Conservation (phyloP, 2,329 filamentous ascomycete species). For the Sclerotinia sclerotiorum region DNA sequence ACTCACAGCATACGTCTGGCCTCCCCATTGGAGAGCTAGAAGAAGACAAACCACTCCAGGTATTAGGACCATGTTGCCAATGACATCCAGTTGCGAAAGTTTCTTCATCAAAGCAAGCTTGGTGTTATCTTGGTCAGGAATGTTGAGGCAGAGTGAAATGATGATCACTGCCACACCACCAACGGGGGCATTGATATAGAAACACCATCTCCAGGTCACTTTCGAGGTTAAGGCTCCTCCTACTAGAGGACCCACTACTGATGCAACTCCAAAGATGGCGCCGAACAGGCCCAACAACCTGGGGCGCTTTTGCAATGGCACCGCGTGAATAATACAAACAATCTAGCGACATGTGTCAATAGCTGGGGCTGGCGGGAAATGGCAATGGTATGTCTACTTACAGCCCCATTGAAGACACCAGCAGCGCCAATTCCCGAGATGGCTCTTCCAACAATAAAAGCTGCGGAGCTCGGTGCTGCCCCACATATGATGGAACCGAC, state of each 20-base stretch:
- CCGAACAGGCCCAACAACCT: slow-evolving; percentile 6
- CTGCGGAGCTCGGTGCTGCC: slow-evolving; percentile 2
- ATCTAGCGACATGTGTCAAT: not conserved
- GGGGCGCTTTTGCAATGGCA: slow-evolving; percentile 9
- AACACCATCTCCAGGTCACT: slow-evolving; percentile 11
- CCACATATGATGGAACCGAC: not conserved
- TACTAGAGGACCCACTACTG: slow-evolving; percentile 26
- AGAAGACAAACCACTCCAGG: slow-evolving; percentile 39
- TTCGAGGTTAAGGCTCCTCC: slow-evolving; percentile 6
- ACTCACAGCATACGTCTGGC: slow-evolving; percentile 40
- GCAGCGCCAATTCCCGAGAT: not conserved
- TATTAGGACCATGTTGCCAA: not conserved
- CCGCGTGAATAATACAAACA: not conserved
- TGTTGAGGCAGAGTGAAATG: not conserved
- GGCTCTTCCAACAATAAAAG: slow-evolving; percentile 6
- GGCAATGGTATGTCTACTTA: not conserved
- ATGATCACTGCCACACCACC: not conserved
- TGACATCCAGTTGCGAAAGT: slow-evolving; percentile 5
- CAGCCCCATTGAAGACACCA: not conserved
- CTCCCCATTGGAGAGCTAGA: slow-evolving; percentile 41
- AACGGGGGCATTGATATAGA: slow-evolving; percentile 9
- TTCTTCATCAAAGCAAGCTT: slow-evolving; percentile 3
- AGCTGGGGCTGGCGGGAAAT: not conserved
- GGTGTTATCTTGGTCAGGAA: slow-evolving; percentile 7
- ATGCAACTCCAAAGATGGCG: slow-evolving; percentile 16